These are phyloP conservation scores for Kalmusia sp. DNA, from an alignment of 2,329 filamentous ascomycete genomes.

Conservation along the genomic window DNA sequence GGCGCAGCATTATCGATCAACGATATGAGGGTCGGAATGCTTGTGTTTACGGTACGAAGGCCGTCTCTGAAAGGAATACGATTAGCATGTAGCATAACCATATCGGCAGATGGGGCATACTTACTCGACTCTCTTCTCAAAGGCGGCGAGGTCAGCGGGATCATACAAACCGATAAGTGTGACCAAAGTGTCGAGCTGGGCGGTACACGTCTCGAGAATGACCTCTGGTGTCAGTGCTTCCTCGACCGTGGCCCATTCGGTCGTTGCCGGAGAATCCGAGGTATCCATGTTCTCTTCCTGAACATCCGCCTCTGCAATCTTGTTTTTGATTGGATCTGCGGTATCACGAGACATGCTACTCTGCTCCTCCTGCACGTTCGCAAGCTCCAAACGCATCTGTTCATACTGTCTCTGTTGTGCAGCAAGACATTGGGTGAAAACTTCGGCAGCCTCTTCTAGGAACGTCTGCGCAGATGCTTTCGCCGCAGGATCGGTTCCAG, in stretches of 20 bases:
- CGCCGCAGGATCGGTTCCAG: constrained; percentile 50
- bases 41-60: constrained; percentile 59
- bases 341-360: constrained; percentile 30
- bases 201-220: constrained; percentile 72
- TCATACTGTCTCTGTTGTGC: constrained; percentile 55
- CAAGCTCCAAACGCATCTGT: constrained; percentile 45
- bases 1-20: constrained; percentile 39
- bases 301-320: background rate
- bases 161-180: constrained; percentile 58
- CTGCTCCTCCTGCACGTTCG: constrained; percentile 33
- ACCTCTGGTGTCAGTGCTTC: constrained; percentile 70
- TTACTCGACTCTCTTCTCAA: constrained; percentile 66
- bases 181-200: constrained; percentile 61
- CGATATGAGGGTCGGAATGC: constrained; percentile 60
- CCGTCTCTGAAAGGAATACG: constrained; percentile 37
- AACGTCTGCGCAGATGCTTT: constrained; percentile 58
- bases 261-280: constrained; percentile 48
- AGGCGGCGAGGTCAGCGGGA: constrained; percentile 53
- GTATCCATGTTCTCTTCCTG: constrained; percentile 32
- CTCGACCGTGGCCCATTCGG: constrained; percentile 71
- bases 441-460: constrained; percentile 66
- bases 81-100: background rate
- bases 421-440: constrained; percentile 61
- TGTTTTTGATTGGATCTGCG: constrained; percentile 16
- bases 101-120: background rate